These are phyloP conservation scores for Albophoma yamanashiensis DNA, from an alignment of 2,329 filamentous ascomycete genomes.

Conservation along the genomic window DNA sequence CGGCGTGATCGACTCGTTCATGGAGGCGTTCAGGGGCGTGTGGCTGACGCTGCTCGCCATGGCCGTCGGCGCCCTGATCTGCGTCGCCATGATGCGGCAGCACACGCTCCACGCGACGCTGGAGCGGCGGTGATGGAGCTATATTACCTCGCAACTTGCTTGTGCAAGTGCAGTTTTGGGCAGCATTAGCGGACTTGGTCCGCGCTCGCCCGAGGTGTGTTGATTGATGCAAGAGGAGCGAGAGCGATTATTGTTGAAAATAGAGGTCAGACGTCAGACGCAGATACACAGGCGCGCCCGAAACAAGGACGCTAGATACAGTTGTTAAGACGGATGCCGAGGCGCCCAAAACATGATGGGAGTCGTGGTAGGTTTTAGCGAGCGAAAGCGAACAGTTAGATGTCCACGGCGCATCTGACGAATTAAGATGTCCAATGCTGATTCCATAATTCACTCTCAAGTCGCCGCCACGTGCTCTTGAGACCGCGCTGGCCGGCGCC, in stretches of 20 bases:
- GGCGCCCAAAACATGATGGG: neutral
- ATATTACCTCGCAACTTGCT: neutral
- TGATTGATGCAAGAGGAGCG: neutral
- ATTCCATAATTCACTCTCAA: neutral
- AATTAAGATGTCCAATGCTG: neutral
- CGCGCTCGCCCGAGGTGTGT: neutral
- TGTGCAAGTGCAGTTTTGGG: too few species aligned
- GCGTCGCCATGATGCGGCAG: conserved; percentile 62
- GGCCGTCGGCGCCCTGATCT: conserved; percentile 46
- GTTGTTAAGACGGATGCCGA: neutral
- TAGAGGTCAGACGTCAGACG: neutral
- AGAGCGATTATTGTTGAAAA: neutral
- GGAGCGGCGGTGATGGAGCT: conserved; percentile 17
- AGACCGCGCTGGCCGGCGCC: neutral
- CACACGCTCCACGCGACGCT: conserved; percentile 68
- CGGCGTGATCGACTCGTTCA: conserved; percentile 62
- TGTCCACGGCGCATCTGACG: neutral
- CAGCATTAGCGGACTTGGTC: too few species aligned
- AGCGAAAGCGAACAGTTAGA: neutral
- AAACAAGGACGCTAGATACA: too few species aligned
- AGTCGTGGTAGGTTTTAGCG: neutral
- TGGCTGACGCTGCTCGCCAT: conserved; percentile 62
- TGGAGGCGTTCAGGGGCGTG: conserved; percentile 65
- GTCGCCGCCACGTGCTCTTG: neutral
- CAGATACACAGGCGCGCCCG: neutral